Evolutionary conservation across 352 stramenopile species (phyloP).

Genomic region (Globisporangium nodosum): DNA sequence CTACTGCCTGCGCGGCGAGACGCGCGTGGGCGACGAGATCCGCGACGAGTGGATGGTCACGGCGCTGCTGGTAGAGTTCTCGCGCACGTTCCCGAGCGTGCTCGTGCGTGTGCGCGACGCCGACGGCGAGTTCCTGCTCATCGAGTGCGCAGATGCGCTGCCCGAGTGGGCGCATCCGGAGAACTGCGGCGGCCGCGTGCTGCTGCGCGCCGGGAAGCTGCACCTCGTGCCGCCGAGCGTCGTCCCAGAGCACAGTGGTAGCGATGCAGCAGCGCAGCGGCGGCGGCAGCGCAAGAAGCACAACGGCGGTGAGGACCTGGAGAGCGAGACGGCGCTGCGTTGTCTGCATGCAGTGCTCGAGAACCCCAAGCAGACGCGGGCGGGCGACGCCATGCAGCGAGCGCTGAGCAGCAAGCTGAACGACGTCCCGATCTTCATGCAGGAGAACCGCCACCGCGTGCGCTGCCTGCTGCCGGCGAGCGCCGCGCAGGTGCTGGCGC

Average conservation of each 20-base stretch:
- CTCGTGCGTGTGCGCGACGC: conserved; percentile 36
- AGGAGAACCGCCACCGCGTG: conserved; percentile 42
- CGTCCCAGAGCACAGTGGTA: conserved; percentile 16
- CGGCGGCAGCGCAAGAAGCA: neutral
- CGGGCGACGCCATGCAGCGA: conserved; percentile 31
- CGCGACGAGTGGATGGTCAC: conserved; percentile 69
- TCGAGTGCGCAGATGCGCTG: conserved; percentile 63
- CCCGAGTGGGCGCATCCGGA: conserved; percentile 65
- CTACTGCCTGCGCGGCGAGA: conserved; percentile 34
- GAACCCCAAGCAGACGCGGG: conserved; percentile 11
- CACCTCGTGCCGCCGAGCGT: conserved; percentile 36
- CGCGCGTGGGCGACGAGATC: conserved; percentile 49
- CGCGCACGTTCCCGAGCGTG: conserved; percentile 22
- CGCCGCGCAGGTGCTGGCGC: conserved; percentile 27
- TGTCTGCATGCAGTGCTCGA: conserved; percentile 10
- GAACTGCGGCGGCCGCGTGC: conserved; percentile 39
- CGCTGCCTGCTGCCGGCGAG: conserved; percentile 38
- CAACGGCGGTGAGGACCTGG: neutral
- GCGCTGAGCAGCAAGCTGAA: conserved; percentile 32
- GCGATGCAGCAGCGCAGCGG: neutral
- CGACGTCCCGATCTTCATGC: conserved; percentile 32
- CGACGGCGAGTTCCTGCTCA: conserved; percentile 75
- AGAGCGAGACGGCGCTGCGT: neutral
- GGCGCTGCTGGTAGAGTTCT: conserved; percentile 43
- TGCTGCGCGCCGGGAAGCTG: conserved; percentile 33